Percentiles rank a stretch among this genome's conserved stretches.
Evolutionary conservation across 352 stramenopile genomes (phyloP).

Genomic region (Globisporangium barbulae): DNA sequence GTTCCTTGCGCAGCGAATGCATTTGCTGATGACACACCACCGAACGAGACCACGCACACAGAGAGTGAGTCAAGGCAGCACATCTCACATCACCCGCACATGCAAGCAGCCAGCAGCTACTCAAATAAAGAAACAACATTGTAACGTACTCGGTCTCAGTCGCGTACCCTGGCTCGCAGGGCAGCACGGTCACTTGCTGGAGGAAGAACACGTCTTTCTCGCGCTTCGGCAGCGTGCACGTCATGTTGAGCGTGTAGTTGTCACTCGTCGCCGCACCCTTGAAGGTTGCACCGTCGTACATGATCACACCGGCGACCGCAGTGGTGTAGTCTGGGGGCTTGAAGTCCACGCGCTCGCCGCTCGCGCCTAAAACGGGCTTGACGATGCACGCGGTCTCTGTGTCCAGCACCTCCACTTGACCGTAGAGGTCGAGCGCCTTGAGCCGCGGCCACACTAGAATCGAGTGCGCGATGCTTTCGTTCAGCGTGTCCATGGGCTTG

Average conservation of each 20-base stretch:
- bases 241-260: slow-evolving; percentile 39
- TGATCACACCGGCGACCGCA: slow-evolving; percentile 33
- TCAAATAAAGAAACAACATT: neutral
- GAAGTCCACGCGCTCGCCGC: slow-evolving; percentile 25
- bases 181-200: slow-evolving; percentile 28
- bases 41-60: neutral
- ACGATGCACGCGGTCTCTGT: slow-evolving; percentile 39
- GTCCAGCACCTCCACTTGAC: slow-evolving; percentile 61
- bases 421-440: slow-evolving; percentile 55
- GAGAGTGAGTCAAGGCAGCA: neutral
- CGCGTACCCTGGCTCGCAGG: slow-evolving; percentile 44
- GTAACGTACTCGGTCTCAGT: slow-evolving; percentile 33
- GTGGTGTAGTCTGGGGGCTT: slow-evolving; percentile 25
- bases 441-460: slow-evolving; percentile 50
- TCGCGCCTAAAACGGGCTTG: neutral
- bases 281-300: slow-evolving; percentile 37
- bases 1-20: slow-evolving; percentile 42
- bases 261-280: slow-evolving; percentile 20
- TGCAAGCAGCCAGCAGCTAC: neutral
- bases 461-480: slow-evolving; percentile 25
- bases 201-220: slow-evolving; percentile 31
- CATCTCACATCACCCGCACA: neutral
- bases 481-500: slow-evolving; percentile 21
- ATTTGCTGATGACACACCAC: slow-evolving; percentile 31
- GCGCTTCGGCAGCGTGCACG: slow-evolving; percentile 30